Evolutionary conservation across 106 monocot species (phyloP).

Genomic region (Acanthochlamys bracteata): DNA sequence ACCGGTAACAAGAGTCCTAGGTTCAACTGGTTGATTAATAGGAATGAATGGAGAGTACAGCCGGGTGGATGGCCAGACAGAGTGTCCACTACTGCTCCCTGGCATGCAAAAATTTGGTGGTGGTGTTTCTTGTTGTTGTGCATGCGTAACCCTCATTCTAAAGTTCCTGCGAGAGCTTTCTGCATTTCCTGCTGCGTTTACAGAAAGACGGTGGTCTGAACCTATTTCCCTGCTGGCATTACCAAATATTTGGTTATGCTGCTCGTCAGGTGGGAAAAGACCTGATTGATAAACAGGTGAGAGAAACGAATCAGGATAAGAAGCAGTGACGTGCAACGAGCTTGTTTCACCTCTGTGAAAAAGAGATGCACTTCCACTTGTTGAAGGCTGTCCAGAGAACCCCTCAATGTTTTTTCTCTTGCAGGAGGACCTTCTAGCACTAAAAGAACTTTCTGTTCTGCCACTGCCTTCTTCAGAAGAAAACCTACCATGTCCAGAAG

Average conservation of each 20-base stretch:
- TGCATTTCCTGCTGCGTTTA: conserved; percentile 7
- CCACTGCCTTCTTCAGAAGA: conserved; percentile 10
- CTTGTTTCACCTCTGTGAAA: conserved; percentile 22
- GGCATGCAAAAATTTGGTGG: conserved; percentile 18
- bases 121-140: conserved; percentile 15
- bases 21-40: conserved; percentile 18
- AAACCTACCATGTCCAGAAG: conserved; percentile 16
- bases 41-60: conserved; percentile 12
- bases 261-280: conserved; percentile 9
- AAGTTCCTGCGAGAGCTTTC: conserved; percentile 32
- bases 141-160: conserved; percentile 30
- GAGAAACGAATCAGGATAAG: conserved; percentile 14
- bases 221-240: not conserved
- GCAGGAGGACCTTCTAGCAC: conserved; percentile 22
- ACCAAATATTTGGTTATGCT: conserved; percentile 8
- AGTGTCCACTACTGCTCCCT: conserved; percentile 17
- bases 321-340: not conserved
- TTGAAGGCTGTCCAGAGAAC: conserved; percentile 33
- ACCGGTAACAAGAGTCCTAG: conserved; percentile 1
- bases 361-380: conserved; percentile 19
- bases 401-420: conserved; percentile 60
- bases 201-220: conserved; percentile 10
- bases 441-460: conserved; percentile 15
- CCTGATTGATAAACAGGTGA: conserved; percentile 7
- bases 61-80: conserved; percentile 18